Base-by-base conservation (phyloP, 2,329 filamentous ascomycete genomes). In the Pseudogymnoascus sp. region DNA sequence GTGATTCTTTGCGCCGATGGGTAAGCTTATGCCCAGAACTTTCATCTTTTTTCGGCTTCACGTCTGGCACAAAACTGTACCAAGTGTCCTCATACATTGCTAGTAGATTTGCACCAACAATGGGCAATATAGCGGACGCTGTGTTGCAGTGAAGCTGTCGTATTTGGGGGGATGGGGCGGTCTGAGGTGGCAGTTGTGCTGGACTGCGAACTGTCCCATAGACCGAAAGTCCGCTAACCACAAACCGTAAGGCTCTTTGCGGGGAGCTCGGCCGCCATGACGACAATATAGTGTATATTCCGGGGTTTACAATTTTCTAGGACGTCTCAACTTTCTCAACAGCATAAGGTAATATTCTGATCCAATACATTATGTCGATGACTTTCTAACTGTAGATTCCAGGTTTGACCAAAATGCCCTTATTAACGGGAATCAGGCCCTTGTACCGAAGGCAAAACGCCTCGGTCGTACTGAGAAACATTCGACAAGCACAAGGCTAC, bases 31-130 rank as follows among this genome's bases (percentile, higher is more conserved):
- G 76, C 33, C 70, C 70, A 41, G 79, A 76, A 23, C 78, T 75
- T 45, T 77, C 69, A n/a, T 76, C 75, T 64, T 78, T 78, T 68
- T 80, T 82, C 66, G 80, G 76, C 63, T 81, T 77, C 61, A 83
- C 75, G 62, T 88, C 84, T 25, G 88, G 83, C 66, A 90, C 84
- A 71, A 91, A 87, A 72, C 83, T 90, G 77, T 92, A 91, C 89
- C 90, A 93, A 30, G 88, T 86, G 75, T 93, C 90, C 75, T 93
- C 90, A 74, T 90, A 90, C 88, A 91, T 92, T 68, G 67, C 78
- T 58, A 28, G 36, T 35, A 28, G 49, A 33, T 33, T 55, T 12
- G 28, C 49, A 55, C 49, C 49, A 55, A 33, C 49, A 55, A 55
- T 55, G 25, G 49, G 28, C 9, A 55, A 55, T 55, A 55, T 55